Percentiles rank a stretch among this genome's conserved stretches.
phyloP scores from a whole-genome alignment of 208 protist genomes.

The Crithidia sp. region DNA sequence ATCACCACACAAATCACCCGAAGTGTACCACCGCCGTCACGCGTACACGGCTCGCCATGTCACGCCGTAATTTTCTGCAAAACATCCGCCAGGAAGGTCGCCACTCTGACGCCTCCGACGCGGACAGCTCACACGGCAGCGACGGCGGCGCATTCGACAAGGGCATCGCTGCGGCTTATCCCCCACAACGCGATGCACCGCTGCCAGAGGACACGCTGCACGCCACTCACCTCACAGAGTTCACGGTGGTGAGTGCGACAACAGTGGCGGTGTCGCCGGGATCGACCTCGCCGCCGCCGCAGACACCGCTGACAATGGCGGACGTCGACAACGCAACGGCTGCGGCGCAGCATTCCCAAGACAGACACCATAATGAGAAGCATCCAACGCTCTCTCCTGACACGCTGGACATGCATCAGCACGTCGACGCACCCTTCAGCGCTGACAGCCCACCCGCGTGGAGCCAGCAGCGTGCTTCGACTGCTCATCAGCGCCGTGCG shows the following conservation, averaged over 20 bases:
- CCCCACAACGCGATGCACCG: background rate
- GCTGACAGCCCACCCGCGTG: background rate
- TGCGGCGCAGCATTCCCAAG: too few relatives aligned
- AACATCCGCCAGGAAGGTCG: slow-evolving; percentile 36
- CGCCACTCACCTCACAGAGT: background rate
- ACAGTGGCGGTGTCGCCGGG: background rate
- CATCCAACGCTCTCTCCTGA: background rate
- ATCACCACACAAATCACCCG: background rate
- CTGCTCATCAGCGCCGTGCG: background rate
- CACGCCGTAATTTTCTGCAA: slow-evolving; percentile 25
- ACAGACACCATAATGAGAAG: too few relatives aligned
- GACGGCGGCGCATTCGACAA: background rate
- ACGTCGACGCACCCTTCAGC: background rate
- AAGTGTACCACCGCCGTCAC: too few relatives aligned
- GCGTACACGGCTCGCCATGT: slow-evolving; percentile 9
- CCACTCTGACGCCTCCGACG: slow-evolving; percentile 15
- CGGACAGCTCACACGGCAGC: slow-evolving; percentile 15
- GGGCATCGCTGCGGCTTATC: background rate
- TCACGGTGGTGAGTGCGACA: slow-evolving; percentile 12
- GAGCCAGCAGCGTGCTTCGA: background rate
- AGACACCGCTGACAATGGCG: slow-evolving; percentile 5
- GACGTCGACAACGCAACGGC: background rate
- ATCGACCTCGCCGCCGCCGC: slow-evolving; percentile 9
- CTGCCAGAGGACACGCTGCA: slow-evolving; percentile 3
- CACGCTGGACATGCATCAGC: background rate